Base-by-base conservation (phyloP, 2,329 filamentous ascomycete species). In the Chaetomium sp. region DNA sequence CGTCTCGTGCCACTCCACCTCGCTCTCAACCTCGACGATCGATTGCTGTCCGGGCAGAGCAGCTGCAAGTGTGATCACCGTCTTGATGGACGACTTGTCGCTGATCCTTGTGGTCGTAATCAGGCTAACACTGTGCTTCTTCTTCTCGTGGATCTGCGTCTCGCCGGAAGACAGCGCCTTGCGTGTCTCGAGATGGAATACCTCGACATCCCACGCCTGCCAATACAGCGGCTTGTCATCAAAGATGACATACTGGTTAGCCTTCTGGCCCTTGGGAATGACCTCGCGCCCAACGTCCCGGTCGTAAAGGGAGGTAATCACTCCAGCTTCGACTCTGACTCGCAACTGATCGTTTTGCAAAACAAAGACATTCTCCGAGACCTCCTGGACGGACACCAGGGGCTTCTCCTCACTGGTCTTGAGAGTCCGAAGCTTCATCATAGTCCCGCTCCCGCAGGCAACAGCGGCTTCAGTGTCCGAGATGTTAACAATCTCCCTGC, bases 201-300 rank as follows among this genome's bases (percentile, higher is more conserved):
- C 91, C 71, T 99, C 94, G 5, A 97, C 92, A 70, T 99, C 92
- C 91, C 92, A 96, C 2, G 91, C 91, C 72, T 96, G 89, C 91
- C 91, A 97, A 75, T 95, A 96, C 32, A 96, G 80, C 27, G 91
- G 91, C 73, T 97, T 96, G 73, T 99, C 94, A 67, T 99, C 94
- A 66, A 95, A 97, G 32, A 97, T 84, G 61, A 97, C 91, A 50
- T 94, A 83, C 68, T 96, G 91, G 63, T 95, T 96, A 32, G 87
- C 91, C 69, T 91, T 91, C 32, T 81, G 80, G 40, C 81, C 84
- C 62, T 80, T 74, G 3, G 89, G 79, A 49, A 99, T 81, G 19
- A 95, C 73, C 69, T 99, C 91, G 51, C 92, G 85, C 33, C 87
- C 77, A 8, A 82, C 84, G 45, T 77, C 71, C 42, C 85, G 77